These are phyloP conservation scores for Schizochytrium sp. DNA, from an alignment of 108 stramenopile genomes.

Conservation along the genomic window DNA sequence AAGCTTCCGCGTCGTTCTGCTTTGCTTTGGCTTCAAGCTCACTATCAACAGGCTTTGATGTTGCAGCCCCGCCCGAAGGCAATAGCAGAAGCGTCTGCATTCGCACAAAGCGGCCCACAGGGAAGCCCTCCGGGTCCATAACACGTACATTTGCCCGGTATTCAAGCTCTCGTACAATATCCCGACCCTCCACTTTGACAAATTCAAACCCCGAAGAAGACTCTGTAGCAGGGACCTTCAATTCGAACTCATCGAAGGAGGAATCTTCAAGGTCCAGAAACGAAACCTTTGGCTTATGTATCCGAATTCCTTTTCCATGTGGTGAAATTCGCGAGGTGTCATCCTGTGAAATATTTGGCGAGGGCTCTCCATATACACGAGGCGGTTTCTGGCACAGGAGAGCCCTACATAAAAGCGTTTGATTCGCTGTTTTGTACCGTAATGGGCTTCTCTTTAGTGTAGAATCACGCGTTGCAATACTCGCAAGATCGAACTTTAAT, in stretches of 20 bases:
- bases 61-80: background rate
- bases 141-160: slow-evolving; percentile 12
- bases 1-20: background rate
- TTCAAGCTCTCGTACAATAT: background rate
- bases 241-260: background rate
- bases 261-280: slow-evolving; percentile 19
- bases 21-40: background rate
- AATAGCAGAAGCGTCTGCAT: slow-evolving; percentile 1
- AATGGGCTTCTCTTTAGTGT: no score
- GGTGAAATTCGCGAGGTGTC: no score
- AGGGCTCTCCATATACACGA: no score
- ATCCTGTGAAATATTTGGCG: no score
- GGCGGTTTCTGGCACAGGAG: no score
- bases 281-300: background rate
- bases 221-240: background rate
- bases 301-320: no score
- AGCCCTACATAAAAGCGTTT: no score
- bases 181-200: background rate
- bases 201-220: background rate
- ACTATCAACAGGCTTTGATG: background rate
- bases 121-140: slow-evolving; percentile 2
- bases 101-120: background rate
- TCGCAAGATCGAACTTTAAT: no score
- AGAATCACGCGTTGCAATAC: no score
- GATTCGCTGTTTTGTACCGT: no score